Percentiles rank a stretch among this genome's conserved stretches.
phyloP scores from a whole-genome alignment of 768 basidiomycete genomes.

The Termitomyces sp. region DNA sequence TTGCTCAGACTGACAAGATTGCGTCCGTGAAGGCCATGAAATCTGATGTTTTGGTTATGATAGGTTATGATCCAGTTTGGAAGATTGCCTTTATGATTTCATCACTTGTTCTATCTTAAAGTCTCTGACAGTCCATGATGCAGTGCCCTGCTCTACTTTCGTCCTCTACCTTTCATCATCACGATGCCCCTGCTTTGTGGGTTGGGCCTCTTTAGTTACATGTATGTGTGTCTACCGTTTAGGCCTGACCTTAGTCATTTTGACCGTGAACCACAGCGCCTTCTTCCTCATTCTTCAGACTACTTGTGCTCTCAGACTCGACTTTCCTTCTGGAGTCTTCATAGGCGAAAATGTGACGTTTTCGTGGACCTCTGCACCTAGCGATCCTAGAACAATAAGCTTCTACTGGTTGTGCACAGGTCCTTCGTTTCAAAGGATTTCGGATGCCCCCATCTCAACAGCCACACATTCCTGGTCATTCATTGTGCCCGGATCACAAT shows the following conservation, averaged over 20 bases:
- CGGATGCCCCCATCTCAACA: accelerated
- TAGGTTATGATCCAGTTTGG: background rate
- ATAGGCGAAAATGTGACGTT: background rate
- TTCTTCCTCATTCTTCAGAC: background rate
- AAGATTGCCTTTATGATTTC: background rate
- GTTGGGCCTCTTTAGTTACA: background rate
- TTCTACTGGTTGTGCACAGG: background rate
- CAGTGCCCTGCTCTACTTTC: background rate
- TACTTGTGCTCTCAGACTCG: background rate
- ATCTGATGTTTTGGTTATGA: background rate
- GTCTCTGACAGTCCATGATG: background rate
- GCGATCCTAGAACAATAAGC: background rate
- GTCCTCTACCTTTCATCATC: background rate
- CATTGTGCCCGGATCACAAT: too few relatives aligned
- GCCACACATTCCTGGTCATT: too few relatives aligned
- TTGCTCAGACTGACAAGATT: background rate
- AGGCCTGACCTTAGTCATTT: background rate
- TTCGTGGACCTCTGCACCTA: background rate
- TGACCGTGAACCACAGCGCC: background rate
- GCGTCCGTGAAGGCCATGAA: background rate
- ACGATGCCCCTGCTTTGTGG: background rate
- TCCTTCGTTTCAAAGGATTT: background rate
- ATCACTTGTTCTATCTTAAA: background rate
- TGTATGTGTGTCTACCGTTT: background rate
- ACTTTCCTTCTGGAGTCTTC: accelerated